Evolutionary conservation across 805 yeast species (phyloP), one percentile per base, ranked within the genome.

Genomic region (Wickerhamomyces tratensis): DNA sequence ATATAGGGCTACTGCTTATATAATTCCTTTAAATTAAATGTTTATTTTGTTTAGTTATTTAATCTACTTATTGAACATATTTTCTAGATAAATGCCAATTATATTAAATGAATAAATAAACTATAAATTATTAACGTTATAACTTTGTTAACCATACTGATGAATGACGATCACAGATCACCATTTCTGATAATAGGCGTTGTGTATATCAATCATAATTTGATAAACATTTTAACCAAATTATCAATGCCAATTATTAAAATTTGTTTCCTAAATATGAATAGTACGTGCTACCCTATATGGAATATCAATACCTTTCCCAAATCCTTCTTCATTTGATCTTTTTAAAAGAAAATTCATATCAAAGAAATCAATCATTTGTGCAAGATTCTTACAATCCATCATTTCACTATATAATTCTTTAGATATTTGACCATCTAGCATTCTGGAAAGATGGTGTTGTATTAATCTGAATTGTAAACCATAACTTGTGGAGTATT

Each of bases 371-470:
- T 86, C 95, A 20, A 87, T 58, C 52, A 91, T 59, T 45, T 82
- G 85, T 6, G 79, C 68, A 46, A 85, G 61, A 36, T 69, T 69
- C 27, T 67, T 71, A 39, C 72, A 58, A 39, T 72, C 73, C 68
- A 88, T 88, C 71, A 93, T 65, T 47, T 74, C 79, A 50, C 76
- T 76, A 38, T 77, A 66, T 37, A 74, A 60, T 2, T 58, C 51
- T 49, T 73, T 75, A 3, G 70, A 54, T 8, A 81, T 43, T 41
- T 63, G 68, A 46, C 71, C 69, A 36, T 78, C 85, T 48, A 88
- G 61, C 98, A 93, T 91, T 59, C 93, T 85, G 10, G 84, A 76
- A 42, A 93, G 59, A 62, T 91, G 98, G 56, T 91, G 96, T 59
- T 87, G 96, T 5, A 79, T 70, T 35, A 91, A 68, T 56, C 89